A percentile compares a stretch with the other conserved stretches of the same genome.
Conservation (phyloP, 768 basidiomycete species). For the Mycena crocata region DNA sequence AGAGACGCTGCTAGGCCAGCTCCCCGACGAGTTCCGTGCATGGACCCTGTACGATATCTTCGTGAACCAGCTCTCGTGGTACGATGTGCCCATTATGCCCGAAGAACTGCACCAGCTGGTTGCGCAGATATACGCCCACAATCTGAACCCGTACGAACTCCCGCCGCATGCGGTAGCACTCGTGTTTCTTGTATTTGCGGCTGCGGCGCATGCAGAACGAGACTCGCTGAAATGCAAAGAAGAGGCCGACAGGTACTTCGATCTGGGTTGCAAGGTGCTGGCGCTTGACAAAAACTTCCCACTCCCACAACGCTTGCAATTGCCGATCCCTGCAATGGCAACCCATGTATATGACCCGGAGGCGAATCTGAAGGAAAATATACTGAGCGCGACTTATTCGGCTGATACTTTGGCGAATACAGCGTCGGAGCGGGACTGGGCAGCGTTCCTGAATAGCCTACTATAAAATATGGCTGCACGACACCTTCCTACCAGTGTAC, state of each 20-base stretch:
- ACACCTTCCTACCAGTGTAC: no score
- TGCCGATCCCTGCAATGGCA: no score
- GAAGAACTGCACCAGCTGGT: constrained; percentile 19
- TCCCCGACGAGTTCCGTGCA: constrained; percentile 11
- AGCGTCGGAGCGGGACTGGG: no score
- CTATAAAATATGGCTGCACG: no score
- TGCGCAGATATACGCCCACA: neutral
- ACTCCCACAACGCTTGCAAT: no score
- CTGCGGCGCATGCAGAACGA: constrained; percentile 50
- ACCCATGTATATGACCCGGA: no score
- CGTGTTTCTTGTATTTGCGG: neutral
- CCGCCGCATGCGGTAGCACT: constrained; percentile 2
- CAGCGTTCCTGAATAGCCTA: no score
- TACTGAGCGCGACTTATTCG: no score
- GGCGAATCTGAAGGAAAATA: no score
- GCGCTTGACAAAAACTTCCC: no score
- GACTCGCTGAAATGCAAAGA: constrained; percentile 44
- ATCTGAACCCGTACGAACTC: neutral
- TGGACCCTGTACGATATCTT: constrained; percentile 15
- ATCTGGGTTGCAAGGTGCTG: constrained; percentile 27
- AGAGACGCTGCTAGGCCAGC: neutral
- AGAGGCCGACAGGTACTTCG: constrained; percentile 32
- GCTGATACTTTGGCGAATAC: no score
- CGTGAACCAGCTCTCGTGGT: constrained; percentile 9
- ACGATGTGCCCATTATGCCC: neutral